Percentiles rank a stretch among this genome's conserved stretches.
phyloP scores from a whole-genome alignment of 768 basidiomycete species.

The Albatrellus ellisii region DNA sequence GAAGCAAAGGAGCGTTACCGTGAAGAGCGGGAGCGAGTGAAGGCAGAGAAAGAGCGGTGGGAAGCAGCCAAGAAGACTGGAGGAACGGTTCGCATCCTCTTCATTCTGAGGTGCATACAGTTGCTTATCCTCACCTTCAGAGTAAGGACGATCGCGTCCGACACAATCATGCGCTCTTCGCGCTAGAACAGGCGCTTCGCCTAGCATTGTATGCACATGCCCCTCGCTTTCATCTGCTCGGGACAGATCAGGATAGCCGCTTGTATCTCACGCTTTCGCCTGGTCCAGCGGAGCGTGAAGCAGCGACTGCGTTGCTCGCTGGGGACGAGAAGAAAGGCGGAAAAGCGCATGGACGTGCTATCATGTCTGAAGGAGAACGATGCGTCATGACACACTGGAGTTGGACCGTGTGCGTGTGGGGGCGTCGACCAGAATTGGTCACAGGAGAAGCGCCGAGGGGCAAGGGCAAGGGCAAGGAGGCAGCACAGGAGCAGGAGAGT shows the following conservation, averaged over 20 bases:
- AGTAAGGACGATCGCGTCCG: constrained; percentile 29
- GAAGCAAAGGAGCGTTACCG: constrained; percentile 40
- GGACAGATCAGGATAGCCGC: constrained; percentile 55
- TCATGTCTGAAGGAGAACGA: constrained; percentile 35
- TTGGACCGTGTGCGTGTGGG: constrained; percentile 72
- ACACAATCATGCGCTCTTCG: constrained; percentile 36
- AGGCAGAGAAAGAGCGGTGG: constrained; percentile 47
- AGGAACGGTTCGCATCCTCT: constrained; percentile 3
- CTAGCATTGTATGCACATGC: constrained; percentile 31
- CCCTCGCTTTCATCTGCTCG: constrained; percentile 48
- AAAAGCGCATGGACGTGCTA: constrained; percentile 27
- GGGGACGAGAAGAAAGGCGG: constrained; percentile 21
- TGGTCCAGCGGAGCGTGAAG: constrained; percentile 41
- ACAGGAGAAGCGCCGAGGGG: constrained; percentile 15
- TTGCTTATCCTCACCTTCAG: constrained; percentile 15
- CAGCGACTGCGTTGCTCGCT: constrained; percentile 23
- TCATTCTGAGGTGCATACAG: not conserved
- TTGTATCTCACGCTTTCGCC: constrained; percentile 57
- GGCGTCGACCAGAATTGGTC: constrained; percentile 31
- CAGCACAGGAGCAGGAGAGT: not conserved
- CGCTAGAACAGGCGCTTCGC: constrained; percentile 44
- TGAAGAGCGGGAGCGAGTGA: constrained; percentile 38
- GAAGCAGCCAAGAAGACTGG: constrained; percentile 23
- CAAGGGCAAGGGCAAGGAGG: constrained; percentile 16
- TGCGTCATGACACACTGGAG: constrained; percentile 46